Evolutionary conservation across 176 grass and related monocot genomes (phyloP).

Genomic region (Saccharum officinarum): DNA sequence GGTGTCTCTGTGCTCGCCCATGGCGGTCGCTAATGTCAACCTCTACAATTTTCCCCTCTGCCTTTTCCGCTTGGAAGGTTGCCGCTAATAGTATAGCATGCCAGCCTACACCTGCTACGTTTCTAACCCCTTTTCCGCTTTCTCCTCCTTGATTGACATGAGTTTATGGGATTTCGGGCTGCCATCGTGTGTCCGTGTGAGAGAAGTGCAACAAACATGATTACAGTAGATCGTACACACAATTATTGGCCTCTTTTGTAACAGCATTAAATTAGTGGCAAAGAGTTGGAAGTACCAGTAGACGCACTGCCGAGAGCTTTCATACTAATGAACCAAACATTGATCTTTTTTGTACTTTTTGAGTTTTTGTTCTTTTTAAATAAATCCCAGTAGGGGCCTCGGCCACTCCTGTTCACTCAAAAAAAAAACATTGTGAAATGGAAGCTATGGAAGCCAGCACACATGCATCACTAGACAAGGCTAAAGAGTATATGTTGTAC

Average conservation of each 20-base stretch:
- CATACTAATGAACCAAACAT: neutral
- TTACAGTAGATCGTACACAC: neutral
- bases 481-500: neutral
- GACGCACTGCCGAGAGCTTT: no score
- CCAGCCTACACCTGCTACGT: conserved; percentile 3
- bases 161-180: conserved; percentile 44
- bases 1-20: neutral
- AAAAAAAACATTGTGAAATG: neutral
- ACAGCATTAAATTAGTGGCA: neutral
- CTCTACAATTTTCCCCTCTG: neutral
- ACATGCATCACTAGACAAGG: neutral
- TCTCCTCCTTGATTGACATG: conserved; percentile 46
- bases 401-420: no score
- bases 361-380: no score
- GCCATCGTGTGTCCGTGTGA: conserved; percentile 13
- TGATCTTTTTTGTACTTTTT: no score
- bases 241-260: neutral
- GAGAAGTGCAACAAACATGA: neutral
- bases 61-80: conserved; percentile 38
- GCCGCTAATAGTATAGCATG: conserved; percentile 2
- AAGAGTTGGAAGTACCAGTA: neutral
- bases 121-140: neutral
- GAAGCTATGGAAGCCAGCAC: neutral
- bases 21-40: conserved; percentile 5
- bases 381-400: no score